A percentile compares a stretch with the other conserved stretches of the same genome.
phyloP scores from a whole-genome alignment of 2,329 filamentous ascomycete genomes.

The Trichoderma hamatum region DNA sequence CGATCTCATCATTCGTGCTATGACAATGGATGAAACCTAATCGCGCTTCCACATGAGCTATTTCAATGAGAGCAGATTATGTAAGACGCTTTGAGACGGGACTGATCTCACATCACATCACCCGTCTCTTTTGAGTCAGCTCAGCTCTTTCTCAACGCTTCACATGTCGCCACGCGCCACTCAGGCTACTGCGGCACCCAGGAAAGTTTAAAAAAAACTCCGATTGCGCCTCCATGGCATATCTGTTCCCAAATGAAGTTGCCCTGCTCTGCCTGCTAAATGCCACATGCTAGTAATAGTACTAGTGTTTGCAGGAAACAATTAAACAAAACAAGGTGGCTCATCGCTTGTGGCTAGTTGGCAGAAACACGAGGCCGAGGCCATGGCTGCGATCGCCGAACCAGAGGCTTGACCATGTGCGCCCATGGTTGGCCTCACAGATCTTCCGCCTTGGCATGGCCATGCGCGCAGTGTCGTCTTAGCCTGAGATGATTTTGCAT shows the following conservation, averaged over 20 bases:
- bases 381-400: neutral
- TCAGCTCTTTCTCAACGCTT: neutral
- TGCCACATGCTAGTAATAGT: neutral
- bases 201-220: neutral
- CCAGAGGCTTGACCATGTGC: conserved; percentile 36
- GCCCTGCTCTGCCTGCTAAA: neutral
- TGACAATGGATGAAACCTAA: neutral
- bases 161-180: neutral
- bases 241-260: neutral
- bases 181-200: neutral
- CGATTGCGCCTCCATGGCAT: neutral
- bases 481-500: neutral
- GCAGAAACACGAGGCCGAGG: neutral
- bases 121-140: neutral
- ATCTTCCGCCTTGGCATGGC: neutral
- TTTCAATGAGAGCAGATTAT: neutral
- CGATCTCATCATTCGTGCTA: neutral
- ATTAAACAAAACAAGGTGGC: neutral
- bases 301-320: neutral
- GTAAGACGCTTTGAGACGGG: neutral
- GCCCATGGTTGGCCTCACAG: conserved; percentile 30
- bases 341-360: neutral
- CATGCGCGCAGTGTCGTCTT: neutral
- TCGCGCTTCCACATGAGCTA: neutral
- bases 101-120: neutral